Percentiles rank a stretch among this genome's conserved stretches.
These are phyloP conservation scores for Elasticomyces elasticus DNA, from an alignment of 495 filamentous ascomycete genomes.

Conservation along the genomic window DNA sequence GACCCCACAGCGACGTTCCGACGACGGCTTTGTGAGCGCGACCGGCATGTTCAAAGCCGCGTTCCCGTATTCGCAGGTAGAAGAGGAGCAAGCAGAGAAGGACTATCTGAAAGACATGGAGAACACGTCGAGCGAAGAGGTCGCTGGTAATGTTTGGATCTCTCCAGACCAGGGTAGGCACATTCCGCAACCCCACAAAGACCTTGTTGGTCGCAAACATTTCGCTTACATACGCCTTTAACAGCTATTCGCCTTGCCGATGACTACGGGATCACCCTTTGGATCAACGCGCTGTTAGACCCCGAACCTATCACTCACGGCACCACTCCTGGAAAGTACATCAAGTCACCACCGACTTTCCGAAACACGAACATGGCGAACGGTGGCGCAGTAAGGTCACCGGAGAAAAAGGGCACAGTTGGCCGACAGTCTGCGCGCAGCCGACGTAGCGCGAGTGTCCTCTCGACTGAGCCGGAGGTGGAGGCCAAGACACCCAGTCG, in stretches of 20 bases:
- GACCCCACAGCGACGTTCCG: conserved; percentile 63
- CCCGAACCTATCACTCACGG: conserved; percentile 55
- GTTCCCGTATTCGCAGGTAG: conserved; percentile 79
- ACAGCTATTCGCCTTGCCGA: conserved; percentile 75
- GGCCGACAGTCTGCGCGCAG: conserved; percentile 36
- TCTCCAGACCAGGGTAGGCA: conserved; percentile 63
- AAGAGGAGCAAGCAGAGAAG: conserved; percentile 79
- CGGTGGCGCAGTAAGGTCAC: conserved; percentile 33
- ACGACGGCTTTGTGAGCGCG: conserved; percentile 86
- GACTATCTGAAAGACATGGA: conserved; percentile 69
- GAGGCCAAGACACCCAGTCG: conserved; percentile 40
- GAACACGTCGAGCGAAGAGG: conserved; percentile 77
- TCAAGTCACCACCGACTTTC: conserved; percentile 34
- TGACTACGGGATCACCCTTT: conserved; percentile 71
- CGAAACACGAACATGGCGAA: conserved; percentile 22
- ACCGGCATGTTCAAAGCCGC: conserved; percentile 99
- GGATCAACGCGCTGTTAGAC: conserved; percentile 85
- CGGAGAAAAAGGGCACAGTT: conserved; percentile 28
- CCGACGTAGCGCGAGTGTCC: conserved; percentile 31
- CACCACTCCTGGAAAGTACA: conserved; percentile 29
- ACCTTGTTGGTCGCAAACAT: not conserved
- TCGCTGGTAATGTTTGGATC: conserved; percentile 95
- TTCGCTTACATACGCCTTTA: not conserved
- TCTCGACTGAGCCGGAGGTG: conserved; percentile 46
- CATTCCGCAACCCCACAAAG: conserved; percentile 11